Base-by-base conservation (phyloP, 2,329 filamentous ascomycete species). In the Aspergillus felis region DNA sequence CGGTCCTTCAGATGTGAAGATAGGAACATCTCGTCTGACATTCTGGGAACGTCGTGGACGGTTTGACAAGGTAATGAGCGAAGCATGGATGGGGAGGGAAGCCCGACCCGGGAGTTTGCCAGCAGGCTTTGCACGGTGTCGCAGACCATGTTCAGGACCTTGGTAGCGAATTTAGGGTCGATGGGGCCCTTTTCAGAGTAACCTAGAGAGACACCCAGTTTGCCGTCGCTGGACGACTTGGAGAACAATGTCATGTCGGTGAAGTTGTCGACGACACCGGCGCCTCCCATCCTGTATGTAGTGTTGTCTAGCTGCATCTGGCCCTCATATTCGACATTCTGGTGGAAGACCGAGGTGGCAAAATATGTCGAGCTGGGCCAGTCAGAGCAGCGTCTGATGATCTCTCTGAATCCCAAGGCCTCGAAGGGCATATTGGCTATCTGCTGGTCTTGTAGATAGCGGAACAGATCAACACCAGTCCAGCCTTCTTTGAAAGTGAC, bases 361-460 rank as follows among this genome's bases (percentile, higher is more conserved):
- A 77, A 78, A 57, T 73, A 70, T 3, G 69, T 72, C 64, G 74
- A 76, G 22, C 73, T 68, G 4, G 75, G 71, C 72, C 74, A 77
- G 53, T 76, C 73, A 3, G 73, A 77, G 59, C 74, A 76, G 51
- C 71, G 66, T 24, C 69, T 68, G 56, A 79, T 78, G 32, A 86
- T 84, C 66, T 86, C 82, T 1, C 71, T 66, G 59, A 86, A 79
- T 0, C 81, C 82, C 52, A 85, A 73, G 51, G 78, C 77, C 64
- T 86, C 83, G 66, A 83, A 80, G 6, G 80, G 76, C 60, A 84
- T 81, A 61, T 79, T 81, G 51, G 81, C 76, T 47, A 85, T 77
- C 65, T 86, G 82, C 68, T 86, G 84, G 57, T 81, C 73, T 69
- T 86, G 82, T 22, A 86, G 77, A 56, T 76, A 71, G 17, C 76